A percentile compares a stretch with the other conserved stretches of the same genome.
These are phyloP conservation scores for Salvia splendens DNA, from an alignment of 257 asterid species.

Conservation along the genomic window DNA sequence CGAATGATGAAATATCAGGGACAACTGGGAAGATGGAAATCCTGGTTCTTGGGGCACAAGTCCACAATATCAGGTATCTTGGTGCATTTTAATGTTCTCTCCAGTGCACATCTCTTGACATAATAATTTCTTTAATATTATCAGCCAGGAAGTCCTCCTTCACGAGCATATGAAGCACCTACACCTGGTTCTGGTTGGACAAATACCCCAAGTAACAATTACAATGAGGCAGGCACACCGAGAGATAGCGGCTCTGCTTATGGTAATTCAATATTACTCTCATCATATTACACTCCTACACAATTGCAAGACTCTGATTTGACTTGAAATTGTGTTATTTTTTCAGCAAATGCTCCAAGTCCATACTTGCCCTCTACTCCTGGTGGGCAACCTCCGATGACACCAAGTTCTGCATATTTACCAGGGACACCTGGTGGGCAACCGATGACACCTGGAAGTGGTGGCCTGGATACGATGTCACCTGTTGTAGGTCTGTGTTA, in stretches of 20 bases:
- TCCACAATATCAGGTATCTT: conserved; percentile 88
- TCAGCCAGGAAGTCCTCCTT: conserved; percentile 89
- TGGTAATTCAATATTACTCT: conserved; percentile 46
- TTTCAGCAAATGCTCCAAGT: conserved; percentile 93
- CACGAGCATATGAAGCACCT: conserved; percentile 94
- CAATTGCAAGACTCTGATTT: neutral
- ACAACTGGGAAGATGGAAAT: conserved; percentile 92
- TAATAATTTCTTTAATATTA: conserved; percentile 23
- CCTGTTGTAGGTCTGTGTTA: conserved; percentile 72
- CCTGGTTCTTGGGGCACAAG: conserved; percentile 98
- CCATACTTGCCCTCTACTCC: conserved; percentile 97
- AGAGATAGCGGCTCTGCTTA: conserved; percentile 76
- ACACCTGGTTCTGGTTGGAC: conserved; percentile 96
- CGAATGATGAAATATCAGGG: conserved; percentile 55
- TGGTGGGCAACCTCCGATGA: conserved; percentile 97
- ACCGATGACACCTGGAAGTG: conserved; percentile 97
- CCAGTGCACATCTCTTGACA: neutral
- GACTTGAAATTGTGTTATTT: neutral
- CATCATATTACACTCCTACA: neutral
- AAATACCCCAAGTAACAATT: conserved; percentile 55
- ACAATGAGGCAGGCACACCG: conserved; percentile 85
- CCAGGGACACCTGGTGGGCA: conserved; percentile 99
- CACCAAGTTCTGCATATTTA: conserved; percentile 91
- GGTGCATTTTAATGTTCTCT: neutral
- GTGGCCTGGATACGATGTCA: conserved; percentile 94